phyloP scores from a whole-genome alignment of 768 basidiomycete species.

The Leucocoprinus leucothites region DNA sequence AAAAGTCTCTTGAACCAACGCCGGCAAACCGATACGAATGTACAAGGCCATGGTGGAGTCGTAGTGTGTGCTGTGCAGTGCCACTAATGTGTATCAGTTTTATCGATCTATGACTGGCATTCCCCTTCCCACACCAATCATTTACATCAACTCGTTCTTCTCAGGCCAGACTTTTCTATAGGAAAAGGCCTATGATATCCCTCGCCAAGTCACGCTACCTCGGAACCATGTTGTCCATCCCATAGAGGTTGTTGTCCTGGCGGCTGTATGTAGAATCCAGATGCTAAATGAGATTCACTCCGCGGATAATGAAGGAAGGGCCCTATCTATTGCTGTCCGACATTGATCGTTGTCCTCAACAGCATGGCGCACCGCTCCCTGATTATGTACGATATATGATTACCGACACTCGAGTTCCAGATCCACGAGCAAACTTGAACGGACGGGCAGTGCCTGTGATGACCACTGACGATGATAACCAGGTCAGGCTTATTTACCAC shows the following conservation, averaged over 20 bases:
- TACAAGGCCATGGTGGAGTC: too few species aligned
- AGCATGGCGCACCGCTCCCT: background rate
- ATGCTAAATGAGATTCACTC: too few species aligned
- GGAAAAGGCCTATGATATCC: background rate
- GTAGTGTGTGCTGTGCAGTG: background rate
- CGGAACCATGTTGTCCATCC: too few species aligned
- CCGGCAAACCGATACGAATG: too few species aligned
- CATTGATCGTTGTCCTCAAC: background rate
- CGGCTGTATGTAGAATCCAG: too few species aligned
- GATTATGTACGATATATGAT: background rate
- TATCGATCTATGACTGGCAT: background rate
- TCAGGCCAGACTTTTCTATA: slow-evolving; percentile 3
- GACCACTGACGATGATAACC: too few species aligned
- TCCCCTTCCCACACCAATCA: background rate
- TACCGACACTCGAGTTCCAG: background rate
- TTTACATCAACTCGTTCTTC: slow-evolving; percentile 6
- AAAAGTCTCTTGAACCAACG: too few species aligned
- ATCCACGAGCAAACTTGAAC: background rate
- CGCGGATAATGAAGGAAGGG: too few species aligned
- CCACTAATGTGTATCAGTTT: background rate
- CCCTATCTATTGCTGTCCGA: too few species aligned
- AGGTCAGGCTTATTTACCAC: too few species aligned
- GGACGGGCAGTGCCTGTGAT: background rate
- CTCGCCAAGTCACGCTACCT: too few species aligned
- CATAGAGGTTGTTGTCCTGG: too few species aligned